Percentiles rank a stretch among this genome's conserved stretches.
These are phyloP conservation scores for Lupinus albus DNA, from an alignment of 306 rosid genomes.

Conservation along the genomic window DNA sequence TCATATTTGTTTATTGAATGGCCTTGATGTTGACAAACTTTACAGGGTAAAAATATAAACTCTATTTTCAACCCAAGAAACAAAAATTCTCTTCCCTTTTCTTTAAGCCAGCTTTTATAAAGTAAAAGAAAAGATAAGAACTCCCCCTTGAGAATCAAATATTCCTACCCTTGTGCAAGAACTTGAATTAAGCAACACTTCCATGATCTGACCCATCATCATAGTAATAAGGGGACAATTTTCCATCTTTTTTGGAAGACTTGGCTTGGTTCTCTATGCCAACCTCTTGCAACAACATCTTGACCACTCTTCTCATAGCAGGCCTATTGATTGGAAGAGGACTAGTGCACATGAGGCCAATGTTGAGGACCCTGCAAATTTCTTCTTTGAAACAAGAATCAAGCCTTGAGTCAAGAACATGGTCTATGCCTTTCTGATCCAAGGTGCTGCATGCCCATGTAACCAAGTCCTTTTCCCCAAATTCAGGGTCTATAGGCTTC, in stretches of 20 bases:
- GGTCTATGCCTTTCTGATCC: conserved; percentile 79
- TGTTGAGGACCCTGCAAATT: conserved; percentile 76
- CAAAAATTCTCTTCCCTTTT: conserved; percentile 6
- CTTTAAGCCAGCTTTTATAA: conserved; percentile 14
- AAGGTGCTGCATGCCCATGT: conserved; percentile 83
- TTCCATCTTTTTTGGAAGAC: conserved; percentile 54
- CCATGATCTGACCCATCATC: conserved; percentile 72
- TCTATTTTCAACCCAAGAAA: conserved; percentile 16
- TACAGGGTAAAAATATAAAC: conserved; percentile 38
- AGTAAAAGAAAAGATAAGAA: conserved; percentile 28
- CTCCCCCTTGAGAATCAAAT: conserved; percentile 3
- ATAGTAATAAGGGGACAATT: conserved; percentile 65
- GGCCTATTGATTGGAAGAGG: conserved; percentile 85
- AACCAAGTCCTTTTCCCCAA: conserved; percentile 89
- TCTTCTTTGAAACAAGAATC: conserved; percentile 76
- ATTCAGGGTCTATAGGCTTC: conserved; percentile 75
- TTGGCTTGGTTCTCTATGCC: conserved; percentile 47
- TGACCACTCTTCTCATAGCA: conserved; percentile 69
- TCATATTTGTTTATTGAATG: conserved; percentile 32
- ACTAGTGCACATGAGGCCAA: conserved; percentile 87
- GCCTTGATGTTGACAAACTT: conserved; percentile 36
- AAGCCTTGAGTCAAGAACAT: conserved; percentile 68
- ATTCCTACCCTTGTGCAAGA: conserved; percentile 5
- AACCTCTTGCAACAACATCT: conserved; percentile 68
- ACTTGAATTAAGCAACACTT: conserved; percentile 58